These are phyloP conservation scores for Penicillium diatomitis DNA, from an alignment of 495 filamentous ascomycete species.

Conservation along the genomic window DNA sequence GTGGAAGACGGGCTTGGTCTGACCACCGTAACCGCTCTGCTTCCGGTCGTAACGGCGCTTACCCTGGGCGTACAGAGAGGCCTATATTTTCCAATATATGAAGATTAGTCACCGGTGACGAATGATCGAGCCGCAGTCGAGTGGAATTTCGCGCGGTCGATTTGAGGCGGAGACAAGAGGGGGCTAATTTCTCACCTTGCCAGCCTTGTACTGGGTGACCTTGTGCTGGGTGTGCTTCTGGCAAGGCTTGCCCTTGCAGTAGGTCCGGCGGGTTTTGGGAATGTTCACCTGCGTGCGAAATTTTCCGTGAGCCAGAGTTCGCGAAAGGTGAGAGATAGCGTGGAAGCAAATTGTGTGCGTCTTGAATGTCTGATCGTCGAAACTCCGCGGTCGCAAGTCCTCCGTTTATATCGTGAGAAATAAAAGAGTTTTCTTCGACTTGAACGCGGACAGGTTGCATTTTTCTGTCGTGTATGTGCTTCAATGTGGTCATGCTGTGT, in stretches of 20 bases:
- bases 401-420: neutral
- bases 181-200: conserved; percentile 52
- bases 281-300: conserved; percentile 61
- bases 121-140: too few species aligned
- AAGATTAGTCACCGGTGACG: neutral
- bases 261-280: conserved; percentile 84
- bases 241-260: conserved; percentile 93
- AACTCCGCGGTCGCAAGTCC: conserved; percentile 4
- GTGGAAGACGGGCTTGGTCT: conserved; percentile 99
- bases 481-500: too few species aligned
- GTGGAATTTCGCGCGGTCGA: neutral
- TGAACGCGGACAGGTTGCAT: too few species aligned
- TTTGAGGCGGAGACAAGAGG: neutral
- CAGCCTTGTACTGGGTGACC: conserved; percentile 96
- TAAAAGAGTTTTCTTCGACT: too few species aligned
- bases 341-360: conserved; percentile 1
- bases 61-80: conserved; percentile 91
- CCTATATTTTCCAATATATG: conserved; percentile 35
- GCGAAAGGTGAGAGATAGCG: neutral
- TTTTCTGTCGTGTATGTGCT: too few species aligned
- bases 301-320: conserved; percentile 8
- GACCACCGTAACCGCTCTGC: conserved; percentile 98
- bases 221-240: conserved; percentile 91
- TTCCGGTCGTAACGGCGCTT: conserved; percentile 99
- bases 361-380: conserved; percentile 6